phyloP scores from a whole-genome alignment of 768 basidiomycete genomes.

The Pulveroboletus sp. region DNA sequence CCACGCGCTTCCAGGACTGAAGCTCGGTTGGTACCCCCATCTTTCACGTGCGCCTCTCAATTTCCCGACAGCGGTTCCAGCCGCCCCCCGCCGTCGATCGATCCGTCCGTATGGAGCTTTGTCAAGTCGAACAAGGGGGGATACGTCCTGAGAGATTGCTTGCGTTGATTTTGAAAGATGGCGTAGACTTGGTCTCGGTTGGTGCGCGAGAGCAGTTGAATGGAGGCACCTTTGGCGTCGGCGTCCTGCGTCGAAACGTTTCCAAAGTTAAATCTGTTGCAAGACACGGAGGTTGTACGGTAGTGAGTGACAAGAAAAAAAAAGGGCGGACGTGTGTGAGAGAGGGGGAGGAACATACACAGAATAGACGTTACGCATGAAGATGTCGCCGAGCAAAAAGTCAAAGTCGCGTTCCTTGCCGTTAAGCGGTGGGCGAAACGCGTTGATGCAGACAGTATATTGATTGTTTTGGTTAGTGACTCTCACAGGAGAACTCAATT shows the following conservation, averaged over 20 bases:
- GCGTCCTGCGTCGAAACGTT: conserved; percentile 17
- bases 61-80: conserved; percentile 9
- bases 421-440: conserved; percentile 30
- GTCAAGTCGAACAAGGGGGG: conserved; percentile 23
- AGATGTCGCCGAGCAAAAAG: conserved; percentile 39
- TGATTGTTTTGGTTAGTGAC: conserved; percentile 27
- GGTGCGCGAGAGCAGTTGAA: conserved; percentile 38
- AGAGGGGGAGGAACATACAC: conserved; percentile 27
- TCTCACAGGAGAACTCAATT: conserved; percentile 32
- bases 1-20: not conserved
- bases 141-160: conserved; percentile 10
- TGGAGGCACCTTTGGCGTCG: conserved; percentile 27
- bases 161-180: conserved; percentile 20
- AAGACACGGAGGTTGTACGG: not conserved
- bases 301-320: not conserved
- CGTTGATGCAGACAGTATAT: conserved; percentile 37
- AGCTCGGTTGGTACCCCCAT: not conserved
- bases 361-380: conserved; percentile 44
- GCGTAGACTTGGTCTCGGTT: conserved; percentile 32
- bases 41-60: not conserved
- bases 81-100: conserved; percentile 18
- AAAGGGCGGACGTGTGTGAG: too few relatives aligned
- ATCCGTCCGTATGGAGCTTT: conserved; percentile 18
- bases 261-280: conserved; percentile 40
- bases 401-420: conserved; percentile 30